Evolutionary conservation across 331 rosid species (phyloP).

Genomic region (Prunus yedoensis): DNA sequence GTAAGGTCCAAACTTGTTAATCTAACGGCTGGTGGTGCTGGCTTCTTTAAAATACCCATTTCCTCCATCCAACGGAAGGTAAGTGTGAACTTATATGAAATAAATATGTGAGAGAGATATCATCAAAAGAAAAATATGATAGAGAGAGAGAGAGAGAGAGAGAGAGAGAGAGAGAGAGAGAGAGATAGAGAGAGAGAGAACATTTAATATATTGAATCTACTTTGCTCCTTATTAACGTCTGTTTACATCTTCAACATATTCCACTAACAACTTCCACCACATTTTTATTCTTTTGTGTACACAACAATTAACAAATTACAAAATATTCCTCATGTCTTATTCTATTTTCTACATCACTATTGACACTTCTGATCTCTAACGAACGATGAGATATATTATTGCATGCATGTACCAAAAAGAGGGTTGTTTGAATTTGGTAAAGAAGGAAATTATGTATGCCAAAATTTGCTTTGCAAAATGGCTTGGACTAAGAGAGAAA

Average conservation of each 20-base stretch:
- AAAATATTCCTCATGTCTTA: not conserved
- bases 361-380: not conserved
- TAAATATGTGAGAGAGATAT: too few relatives aligned
- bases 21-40: too few relatives aligned
- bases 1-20: too few relatives aligned
- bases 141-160: too few relatives aligned
- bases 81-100: too few relatives aligned
- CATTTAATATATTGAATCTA: not conserved
- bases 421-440: not conserved
- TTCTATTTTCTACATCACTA: conserved; percentile 6
- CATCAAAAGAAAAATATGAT: too few relatives aligned
- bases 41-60: too few relatives aligned
- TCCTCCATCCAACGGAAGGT: too few relatives aligned
- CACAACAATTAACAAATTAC: conserved; percentile 11
- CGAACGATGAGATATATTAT: not conserved
- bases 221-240: conserved; percentile 11
- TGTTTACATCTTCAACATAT: not conserved
- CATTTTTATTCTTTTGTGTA: conserved; percentile 7
- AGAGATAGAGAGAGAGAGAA: too few relatives aligned
- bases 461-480: not conserved
- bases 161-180: too few relatives aligned
- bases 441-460: not conserved
- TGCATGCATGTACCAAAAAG: not conserved
- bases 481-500: conserved; percentile 59
- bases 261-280: not conserved